Evolutionary conservation across 2,329 filamentous ascomycete species (phyloP), one percentile per base, ranked within the genome.

Genomic region (Colletotrichum tabaci): DNA sequence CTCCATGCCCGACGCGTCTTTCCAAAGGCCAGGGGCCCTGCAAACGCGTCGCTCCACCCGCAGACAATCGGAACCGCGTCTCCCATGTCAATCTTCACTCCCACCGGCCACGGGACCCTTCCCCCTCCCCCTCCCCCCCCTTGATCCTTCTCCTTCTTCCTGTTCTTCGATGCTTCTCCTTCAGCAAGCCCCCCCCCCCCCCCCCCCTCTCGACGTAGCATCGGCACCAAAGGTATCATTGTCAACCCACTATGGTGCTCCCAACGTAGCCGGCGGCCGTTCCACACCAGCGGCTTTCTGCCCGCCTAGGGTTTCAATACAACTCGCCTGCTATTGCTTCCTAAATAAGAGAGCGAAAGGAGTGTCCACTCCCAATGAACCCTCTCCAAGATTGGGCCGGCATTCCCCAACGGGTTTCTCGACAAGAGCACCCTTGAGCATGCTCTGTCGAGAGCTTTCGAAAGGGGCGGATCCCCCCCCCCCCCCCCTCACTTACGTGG

Each of bases 11-110:
- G 64, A 66, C 64, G 64, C 64, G 64, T 66, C 55, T 57, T 30
- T 23, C 35, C 35, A 40, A 13, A n/a, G 9, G 53, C 53, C 53
- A 42, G n/a, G 53, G 44, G 18, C 30, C 40, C 47, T 55, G 38
- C 40, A 46, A 49, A 70, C 67, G 67, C 67, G 67, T 66, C 61
- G 55, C 67, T 61, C 67, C 67, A 67, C 65, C 57, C 35, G 15
- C 50, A n/a, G 40, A 35, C 35, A 50, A 40, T 56, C 65, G 60
- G 52, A 60, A 46, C 62, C 67, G 61, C 67, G 67, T 61, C 42
- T 52, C 55, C 62, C 67, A 61, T 66, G 62, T 49, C 55, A 21
- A 38, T 46, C 16, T 23, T 42, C 44, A 56, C 58, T 30, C 21
- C 47, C 62, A 16, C 26, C 30, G 26, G 61, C 61, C 67, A 62